These are phyloP conservation scores for Flaveria sonorensis DNA, from an alignment of 129 eudicot genomes.

Conservation along the genomic window DNA sequence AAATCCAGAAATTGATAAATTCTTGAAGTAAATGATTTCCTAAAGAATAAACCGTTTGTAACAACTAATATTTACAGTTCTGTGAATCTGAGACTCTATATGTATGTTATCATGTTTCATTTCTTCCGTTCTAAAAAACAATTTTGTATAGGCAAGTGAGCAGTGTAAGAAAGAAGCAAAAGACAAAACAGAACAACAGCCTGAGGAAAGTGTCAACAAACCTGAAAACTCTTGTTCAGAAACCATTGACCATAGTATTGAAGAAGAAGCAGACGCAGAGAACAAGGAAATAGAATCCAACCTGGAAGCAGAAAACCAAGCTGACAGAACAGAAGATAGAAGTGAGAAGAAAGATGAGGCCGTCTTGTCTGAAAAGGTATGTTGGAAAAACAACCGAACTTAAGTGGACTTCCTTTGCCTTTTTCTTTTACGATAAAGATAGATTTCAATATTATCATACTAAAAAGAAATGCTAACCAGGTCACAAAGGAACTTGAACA, in stretches of 20 bases:
- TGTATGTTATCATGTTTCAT: neutral
- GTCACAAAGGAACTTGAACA: slow-evolving; percentile 21
- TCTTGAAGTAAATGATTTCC: neutral
- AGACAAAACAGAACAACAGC: slow-evolving; percentile 24
- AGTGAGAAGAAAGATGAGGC: slow-evolving; percentile 19
- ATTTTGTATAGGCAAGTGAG: slow-evolving; percentile 20
- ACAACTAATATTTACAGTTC: neutral
- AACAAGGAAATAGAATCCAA: slow-evolving; percentile 20
- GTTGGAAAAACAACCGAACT: slow-evolving; percentile 16
- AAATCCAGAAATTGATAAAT: no score
- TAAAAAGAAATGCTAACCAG: slow-evolving; percentile 22
- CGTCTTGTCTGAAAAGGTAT: slow-evolving; percentile 27
- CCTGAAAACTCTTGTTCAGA: slow-evolving; percentile 16
- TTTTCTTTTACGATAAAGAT: neutral
- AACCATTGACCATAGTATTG: neutral
- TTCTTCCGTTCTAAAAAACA: neutral
- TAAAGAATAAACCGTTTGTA: neutral
- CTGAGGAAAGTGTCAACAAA: slow-evolving; percentile 25
- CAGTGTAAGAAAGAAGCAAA: slow-evolving; percentile 21
- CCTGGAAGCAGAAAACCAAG: slow-evolving; percentile 25
- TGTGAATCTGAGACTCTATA: neutral
- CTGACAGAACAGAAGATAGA: neutral
- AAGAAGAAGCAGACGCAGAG: slow-evolving; percentile 21
- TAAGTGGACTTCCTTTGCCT: neutral
- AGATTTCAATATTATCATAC: neutral